These are phyloP conservation scores for Protomyces gravidus DNA, from an alignment of 1,139 yeast species.

Conservation along the genomic window DNA sequence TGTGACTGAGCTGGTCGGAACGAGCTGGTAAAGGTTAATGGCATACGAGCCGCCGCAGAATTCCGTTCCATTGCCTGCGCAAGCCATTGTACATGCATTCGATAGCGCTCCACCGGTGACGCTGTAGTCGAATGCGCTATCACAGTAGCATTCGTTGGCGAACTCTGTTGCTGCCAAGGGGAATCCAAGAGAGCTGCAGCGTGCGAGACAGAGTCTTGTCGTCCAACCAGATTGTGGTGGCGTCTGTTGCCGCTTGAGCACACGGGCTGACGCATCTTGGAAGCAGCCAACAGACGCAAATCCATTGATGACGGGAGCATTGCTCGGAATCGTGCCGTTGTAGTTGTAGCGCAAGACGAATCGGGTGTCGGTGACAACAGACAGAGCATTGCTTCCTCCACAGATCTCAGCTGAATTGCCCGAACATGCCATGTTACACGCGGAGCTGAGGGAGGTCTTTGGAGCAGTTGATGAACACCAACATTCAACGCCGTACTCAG, in stretches of 20 bases:
- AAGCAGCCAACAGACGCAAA: background rate
- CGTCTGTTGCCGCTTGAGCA: background rate
- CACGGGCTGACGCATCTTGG: background rate
- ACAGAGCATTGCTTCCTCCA: slow-evolving; percentile 6
- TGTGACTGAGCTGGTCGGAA: background rate
- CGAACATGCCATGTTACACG: slow-evolving; percentile 7
- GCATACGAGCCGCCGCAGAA: slow-evolving; percentile 6
- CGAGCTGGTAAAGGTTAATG: background rate
- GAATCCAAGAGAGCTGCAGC: background rate
- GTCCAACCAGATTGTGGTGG: background rate
- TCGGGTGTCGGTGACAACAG: background rate
- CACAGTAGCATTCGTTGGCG: slow-evolving; percentile 6
- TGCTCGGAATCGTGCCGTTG: background rate
- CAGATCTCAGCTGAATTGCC: slow-evolving; percentile 1
- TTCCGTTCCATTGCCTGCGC: slow-evolving; percentile 5
- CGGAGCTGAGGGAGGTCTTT: background rate
- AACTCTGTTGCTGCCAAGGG: background rate
- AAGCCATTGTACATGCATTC: slow-evolving; percentile 5
- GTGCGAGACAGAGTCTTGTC: background rate
- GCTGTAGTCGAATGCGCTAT: background rate
- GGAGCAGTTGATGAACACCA: background rate
- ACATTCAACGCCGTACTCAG: background rate
- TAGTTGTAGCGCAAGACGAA: background rate
- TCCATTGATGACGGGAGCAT: background rate
- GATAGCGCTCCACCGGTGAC: background rate